Evolutionary conservation across 2,329 filamentous ascomycete genomes (phyloP).

Genomic region (Triangularia setosa): DNA sequence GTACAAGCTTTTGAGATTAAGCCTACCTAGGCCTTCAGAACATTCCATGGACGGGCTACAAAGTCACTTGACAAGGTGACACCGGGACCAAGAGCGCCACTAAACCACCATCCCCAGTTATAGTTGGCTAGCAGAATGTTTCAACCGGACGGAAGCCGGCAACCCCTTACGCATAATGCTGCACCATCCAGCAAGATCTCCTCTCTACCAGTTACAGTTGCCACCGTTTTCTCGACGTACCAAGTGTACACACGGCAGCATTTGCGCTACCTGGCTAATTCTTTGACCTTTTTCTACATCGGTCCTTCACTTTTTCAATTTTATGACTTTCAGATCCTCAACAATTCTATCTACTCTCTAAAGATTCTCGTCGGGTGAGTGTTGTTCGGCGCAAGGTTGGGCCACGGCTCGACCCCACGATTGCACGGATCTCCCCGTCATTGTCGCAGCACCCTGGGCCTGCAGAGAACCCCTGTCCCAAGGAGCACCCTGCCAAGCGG

Average conservation of each 20-base stretch:
- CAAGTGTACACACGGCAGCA: background rate
- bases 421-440: conserved; percentile 5
- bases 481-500: background rate
- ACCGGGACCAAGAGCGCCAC: conserved; percentile 7
- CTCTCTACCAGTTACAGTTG: conserved; percentile 17
- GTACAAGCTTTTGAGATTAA: background rate
- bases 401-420: background rate
- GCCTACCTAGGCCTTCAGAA: background rate
- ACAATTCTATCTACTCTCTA: background rate
- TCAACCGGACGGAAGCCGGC: conserved; percentile 20
- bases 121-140: conserved; percentile 20
- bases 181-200: conserved; percentile 18
- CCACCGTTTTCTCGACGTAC: background rate
- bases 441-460: conserved; percentile 1
- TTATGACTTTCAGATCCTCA: no score
- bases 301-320: no score
- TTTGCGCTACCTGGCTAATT: background rate
- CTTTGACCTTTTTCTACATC: background rate
- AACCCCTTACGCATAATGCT: conserved; percentile 14
- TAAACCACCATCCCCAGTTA: background rate
- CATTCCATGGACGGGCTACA: background rate
- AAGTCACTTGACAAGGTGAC: conserved; percentile 5
- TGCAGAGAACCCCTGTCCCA: background rate
- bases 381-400: background rate
- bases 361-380: background rate